Evolutionary conservation across 495 filamentous ascomycete species (phyloP), one percentile per base, ranked within the genome.

Genomic region (Aspergillus funiculosus): DNA sequence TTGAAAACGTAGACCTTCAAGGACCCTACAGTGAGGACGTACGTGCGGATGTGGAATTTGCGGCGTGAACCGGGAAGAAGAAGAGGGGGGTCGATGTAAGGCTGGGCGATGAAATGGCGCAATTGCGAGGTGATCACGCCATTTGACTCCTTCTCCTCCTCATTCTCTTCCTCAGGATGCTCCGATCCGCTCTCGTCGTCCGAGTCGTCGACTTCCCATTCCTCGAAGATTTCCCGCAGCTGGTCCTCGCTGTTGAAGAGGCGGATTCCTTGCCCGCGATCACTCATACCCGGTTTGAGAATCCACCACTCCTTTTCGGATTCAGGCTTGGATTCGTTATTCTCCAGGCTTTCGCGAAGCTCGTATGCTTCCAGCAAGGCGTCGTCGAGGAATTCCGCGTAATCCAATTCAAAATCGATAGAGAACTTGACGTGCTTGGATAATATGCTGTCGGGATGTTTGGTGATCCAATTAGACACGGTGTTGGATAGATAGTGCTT

Each of bases 21-120:
- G 1, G 78, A 71, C 5, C 90, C 90, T 1, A 84, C 72, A 30
- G 85, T 82, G 38, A 95, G 78, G 40, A 92, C 87, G 58, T 98
- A 98, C 2, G 83, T 83, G 18, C 92, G 76, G 55, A 98, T 87
- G 65, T 98, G 92, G 73, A 98, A 98, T 67, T 98, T 98, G 25
- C 81, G 77, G 45, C 72, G 72, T 29, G 61, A 65, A n/a, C 67
- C 71, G 0, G 78, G 70, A 2, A 95, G 71, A 2, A 96, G 74
- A 3, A 98, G 79, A 1, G 91, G 90, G 3, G 83, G 86, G 61
- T 94, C 78, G 60, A 96, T 90, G 63, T 98, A 98, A n/a, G 87
- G 84, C 63, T 98, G 92, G 2, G 83, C 87, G 60, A 95, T 78
- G 70, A 98, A 98, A 64, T 97, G 90, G 53, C 92, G 86, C 45